Percentiles rank a stretch among this genome's conserved stretches.
phyloP scores from a whole-genome alignment of 768 basidiomycete species.

The Cystobasidiopsis lactophilus region DNA sequence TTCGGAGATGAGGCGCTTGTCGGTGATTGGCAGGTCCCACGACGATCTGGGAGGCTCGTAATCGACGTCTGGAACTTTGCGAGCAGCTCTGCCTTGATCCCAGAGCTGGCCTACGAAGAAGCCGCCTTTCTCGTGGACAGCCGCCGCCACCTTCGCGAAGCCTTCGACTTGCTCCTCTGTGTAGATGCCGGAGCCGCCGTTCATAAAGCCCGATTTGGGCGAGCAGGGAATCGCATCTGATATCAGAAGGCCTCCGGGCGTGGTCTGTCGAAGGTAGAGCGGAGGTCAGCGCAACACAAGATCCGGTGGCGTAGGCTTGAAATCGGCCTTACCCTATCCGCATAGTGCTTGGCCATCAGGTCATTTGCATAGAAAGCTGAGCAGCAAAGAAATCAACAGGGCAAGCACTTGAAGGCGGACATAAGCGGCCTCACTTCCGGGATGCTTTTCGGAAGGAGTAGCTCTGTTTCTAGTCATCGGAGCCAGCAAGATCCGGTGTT shows the following conservation, averaged over 20 bases:
- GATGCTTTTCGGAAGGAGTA: not conserved
- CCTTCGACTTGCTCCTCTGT: conserved; percentile 19
- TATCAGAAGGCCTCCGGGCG: conserved; percentile 22
- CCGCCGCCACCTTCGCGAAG: conserved; percentile 28
- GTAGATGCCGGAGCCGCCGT: conserved; percentile 17
- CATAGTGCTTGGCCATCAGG: not conserved
- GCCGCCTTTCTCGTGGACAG: conserved; percentile 32
- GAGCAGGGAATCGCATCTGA: conserved; percentile 18
- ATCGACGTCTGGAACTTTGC: not conserved
- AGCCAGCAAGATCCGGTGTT: too few relatives aligned
- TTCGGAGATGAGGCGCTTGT: conserved; percentile 4
- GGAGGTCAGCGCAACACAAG: not conserved
- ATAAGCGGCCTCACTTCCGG: conserved; percentile 8
- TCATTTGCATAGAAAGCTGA: too few relatives aligned
- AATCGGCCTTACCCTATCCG: conserved; percentile 22
- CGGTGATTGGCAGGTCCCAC: conserved; percentile 9
- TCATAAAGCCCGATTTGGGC: conserved; percentile 13
- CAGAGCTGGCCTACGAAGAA: conserved; percentile 29
- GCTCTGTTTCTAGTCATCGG: conserved; percentile 11
- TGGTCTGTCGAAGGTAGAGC: conserved; percentile 16
- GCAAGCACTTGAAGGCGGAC: too few relatives aligned
- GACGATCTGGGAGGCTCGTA: conserved; percentile 6
- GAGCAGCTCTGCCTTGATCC: conserved; percentile 11
- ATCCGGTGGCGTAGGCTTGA: conserved; percentile 14
- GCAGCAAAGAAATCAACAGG: too few relatives aligned